Percentiles rank a stretch among this genome's conserved stretches.
phyloP scores from a whole-genome alignment of 352 stramenopile species.

The Pythium biforme region DNA sequence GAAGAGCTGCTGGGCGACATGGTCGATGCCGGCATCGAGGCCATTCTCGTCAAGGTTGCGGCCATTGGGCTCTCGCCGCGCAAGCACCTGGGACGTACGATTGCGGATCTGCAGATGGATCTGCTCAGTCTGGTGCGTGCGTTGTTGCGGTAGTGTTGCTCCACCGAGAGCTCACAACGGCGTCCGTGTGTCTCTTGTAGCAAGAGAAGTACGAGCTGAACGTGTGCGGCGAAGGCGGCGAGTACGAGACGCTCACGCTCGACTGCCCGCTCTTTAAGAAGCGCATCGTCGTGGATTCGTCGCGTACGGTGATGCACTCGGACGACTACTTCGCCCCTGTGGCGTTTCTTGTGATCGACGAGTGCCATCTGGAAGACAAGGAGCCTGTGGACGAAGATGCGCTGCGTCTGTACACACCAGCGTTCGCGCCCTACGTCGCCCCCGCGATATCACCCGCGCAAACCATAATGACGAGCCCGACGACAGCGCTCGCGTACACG shows the following conservation, averaged over 20 bases:
- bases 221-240: slow-evolving; percentile 97
- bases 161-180: neutral
- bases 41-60: slow-evolving; percentile 96
- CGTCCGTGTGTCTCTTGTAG: slow-evolving; percentile 21
- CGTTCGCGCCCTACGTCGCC: slow-evolving; percentile 4
- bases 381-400: slow-evolving; percentile 19
- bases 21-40: slow-evolving; percentile 91
- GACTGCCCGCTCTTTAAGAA: slow-evolving; percentile 96
- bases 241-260: slow-evolving; percentile 99
- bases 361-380: slow-evolving; percentile 91
- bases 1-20: slow-evolving; percentile 94
- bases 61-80: slow-evolving; percentile 89
- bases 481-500: slow-evolving; percentile 4
- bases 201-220: slow-evolving; percentile 97
- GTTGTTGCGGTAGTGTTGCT: neutral
- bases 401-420: slow-evolving; percentile 7
- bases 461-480: neutral
- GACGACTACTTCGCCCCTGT: slow-evolving; percentile 92
- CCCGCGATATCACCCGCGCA: neutral
- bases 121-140: slow-evolving; percentile 82
- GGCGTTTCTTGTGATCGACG: slow-evolving; percentile 89
- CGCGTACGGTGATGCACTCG: slow-evolving; percentile 91
- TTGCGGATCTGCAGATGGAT: slow-evolving; percentile 84
- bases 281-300: slow-evolving; percentile 91
- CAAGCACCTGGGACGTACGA: slow-evolving; percentile 83